A percentile compares a stretch with the other conserved stretches of the same genome.
Evolutionary conservation across 495 filamentous ascomycete genomes (phyloP).

Genomic region (Lepraria neglecta): DNA sequence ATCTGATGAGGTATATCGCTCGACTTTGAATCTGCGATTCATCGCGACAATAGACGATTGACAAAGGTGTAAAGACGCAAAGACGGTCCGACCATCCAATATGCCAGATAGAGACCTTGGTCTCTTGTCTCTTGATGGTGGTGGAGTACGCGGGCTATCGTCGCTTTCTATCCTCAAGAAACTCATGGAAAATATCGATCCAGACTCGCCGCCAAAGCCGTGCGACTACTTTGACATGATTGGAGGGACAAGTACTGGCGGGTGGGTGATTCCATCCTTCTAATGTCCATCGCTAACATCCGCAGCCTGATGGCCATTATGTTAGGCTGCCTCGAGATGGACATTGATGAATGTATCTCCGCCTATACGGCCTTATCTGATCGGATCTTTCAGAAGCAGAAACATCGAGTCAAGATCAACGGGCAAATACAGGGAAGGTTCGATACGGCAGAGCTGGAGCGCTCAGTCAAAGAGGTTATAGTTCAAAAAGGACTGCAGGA

Average conservation of each 20-base stretch:
- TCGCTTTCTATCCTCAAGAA: constrained; percentile 45
- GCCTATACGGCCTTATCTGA: constrained; percentile 37
- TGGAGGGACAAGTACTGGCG: constrained; percentile 40
- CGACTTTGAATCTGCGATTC: background rate
- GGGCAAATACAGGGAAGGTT: constrained; percentile 37
- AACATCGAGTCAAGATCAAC: constrained; percentile 33
- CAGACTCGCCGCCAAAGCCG: constrained; percentile 40
- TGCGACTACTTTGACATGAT: too few relatives aligned
- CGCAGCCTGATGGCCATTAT: constrained; percentile 37
- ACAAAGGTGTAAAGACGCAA: background rate
- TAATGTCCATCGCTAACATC: background rate
- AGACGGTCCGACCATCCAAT: background rate
- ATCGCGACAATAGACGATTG: background rate
- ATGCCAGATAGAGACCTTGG: constrained; percentile 30
- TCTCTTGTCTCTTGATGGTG: constrained; percentile 48
- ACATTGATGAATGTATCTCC: constrained; percentile 42
- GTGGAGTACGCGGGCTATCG: constrained; percentile 51
- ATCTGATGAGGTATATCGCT: background rate
- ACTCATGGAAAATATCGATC: constrained; percentile 42
- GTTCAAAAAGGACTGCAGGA: constrained; percentile 33
- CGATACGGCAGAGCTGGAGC: constrained; percentile 37
- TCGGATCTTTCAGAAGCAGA: constrained; percentile 37
- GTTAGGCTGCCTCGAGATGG: constrained; percentile 41
- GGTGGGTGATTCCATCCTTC: constrained; percentile 26
- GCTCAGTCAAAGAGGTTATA: constrained; percentile 41